Evolutionary conservation across 1,139 yeast genomes (phyloP).

Genomic region (Diutina ranongensis): DNA sequence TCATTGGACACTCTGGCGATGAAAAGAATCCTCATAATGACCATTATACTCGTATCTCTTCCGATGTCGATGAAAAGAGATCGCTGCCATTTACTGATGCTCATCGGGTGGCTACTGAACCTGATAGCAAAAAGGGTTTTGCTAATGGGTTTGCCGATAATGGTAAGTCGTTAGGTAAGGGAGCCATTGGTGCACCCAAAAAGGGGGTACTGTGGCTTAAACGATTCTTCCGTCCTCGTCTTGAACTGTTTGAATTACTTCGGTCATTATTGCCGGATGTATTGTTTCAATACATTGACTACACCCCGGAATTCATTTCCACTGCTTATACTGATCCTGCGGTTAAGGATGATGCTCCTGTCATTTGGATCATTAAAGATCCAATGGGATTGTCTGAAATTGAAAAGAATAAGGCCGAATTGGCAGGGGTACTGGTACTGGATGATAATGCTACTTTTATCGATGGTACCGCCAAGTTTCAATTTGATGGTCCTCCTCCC

Average conservation of each 20-base stretch:
- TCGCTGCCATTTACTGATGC: background rate
- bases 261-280: slow-evolving; percentile 28
- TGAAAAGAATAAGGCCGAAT: slow-evolving; percentile 47
- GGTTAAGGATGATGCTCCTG: slow-evolving; percentile 49
- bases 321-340: slow-evolving; percentile 60
- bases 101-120: background rate
- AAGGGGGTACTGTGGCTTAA: background rate
- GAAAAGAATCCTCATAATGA: background rate
- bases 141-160: background rate
- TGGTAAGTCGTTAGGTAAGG: background rate
- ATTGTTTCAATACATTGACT: slow-evolving; percentile 32
- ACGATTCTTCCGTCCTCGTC: slow-evolving; percentile 29
- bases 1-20: too few species aligned
- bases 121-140: background rate
- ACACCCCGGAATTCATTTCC: slow-evolving; percentile 27
- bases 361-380: slow-evolving; percentile 62
- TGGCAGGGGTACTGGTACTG: slow-evolving; percentile 42
- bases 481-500: slow-evolving; percentile 58
- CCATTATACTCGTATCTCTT: background rate
- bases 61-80: background rate
- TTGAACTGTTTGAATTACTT: slow-evolving; percentile 27
- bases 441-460: slow-evolving; percentile 47
- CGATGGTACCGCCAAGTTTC: slow-evolving; percentile 37
- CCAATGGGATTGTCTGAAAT: slow-evolving; percentile 56
- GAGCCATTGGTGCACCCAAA: background rate